Base-by-base conservation (phyloP, 2,329 filamentous ascomycete species). In the Periconia macrospinosa region DNA sequence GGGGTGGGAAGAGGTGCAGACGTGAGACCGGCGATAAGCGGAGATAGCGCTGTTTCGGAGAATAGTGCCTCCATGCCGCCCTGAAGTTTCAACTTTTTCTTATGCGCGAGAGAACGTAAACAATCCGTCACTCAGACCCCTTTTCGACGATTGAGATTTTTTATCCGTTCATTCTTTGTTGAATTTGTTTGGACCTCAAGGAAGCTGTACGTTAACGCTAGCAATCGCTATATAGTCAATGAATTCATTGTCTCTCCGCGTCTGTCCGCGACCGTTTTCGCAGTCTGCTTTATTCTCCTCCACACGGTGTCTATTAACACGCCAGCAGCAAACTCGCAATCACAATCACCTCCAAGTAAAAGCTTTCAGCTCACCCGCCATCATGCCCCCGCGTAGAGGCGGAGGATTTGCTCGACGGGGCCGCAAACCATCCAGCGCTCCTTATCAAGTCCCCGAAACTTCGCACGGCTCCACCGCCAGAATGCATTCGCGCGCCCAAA, bases 401-500 rank as follows among this genome's bases (percentile, higher is more conserved):
- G 45, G 48, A 47, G 46, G 35, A 17, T 27, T 23, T 15, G 33
- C 41, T 14, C 45, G 49, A 6, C 44, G 49, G n/a, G 53, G 53
- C 30, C 49, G 53, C 37, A 55, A 55, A 41, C 53, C 53, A 18
- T 45, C 40, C 6, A 43, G 44, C 14, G 40, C 35, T 30, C 54
- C 54, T 2, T 53, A 56, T 43, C 40, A 27, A 11, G 47, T 53
- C 15, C 44, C 45, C 18, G 30, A 47, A 33, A 40, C 33, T 13
- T 37, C 33, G 3, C 33, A 14, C n/a, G 47, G 20, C 40, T 23
- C 45, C 17, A 27, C 43, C 47, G 58, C 44, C 33, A 57, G 46
- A 41, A 66, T 66, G 58, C 60, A 65, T 47, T 58, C 62, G 40
- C 65, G 58, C 55, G 57, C 65, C 11, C 63, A 65, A 53, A 65